phyloP scores from a whole-genome alignment of 768 basidiomycete species.

The Pleurotus tuber-regium region DNA sequence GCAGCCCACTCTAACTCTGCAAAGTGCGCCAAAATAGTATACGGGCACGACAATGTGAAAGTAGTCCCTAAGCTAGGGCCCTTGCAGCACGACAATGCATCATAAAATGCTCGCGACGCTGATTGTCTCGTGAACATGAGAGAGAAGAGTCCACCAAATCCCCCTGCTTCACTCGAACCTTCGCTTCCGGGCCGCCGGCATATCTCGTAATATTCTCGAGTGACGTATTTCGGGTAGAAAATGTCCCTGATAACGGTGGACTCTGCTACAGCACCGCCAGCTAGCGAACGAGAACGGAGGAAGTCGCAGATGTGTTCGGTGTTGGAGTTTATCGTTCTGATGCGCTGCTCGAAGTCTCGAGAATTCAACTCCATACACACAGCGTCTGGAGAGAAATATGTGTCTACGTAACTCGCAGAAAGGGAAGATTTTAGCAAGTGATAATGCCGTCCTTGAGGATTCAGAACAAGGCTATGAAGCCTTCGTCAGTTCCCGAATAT shows the following conservation, averaged over 20 bases:
- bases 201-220: slow-evolving; percentile 65
- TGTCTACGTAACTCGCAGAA: slow-evolving; percentile 68
- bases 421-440: slow-evolving; percentile 58
- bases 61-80: slow-evolving; percentile 93
- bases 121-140: slow-evolving; percentile 71
- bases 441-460: slow-evolving; percentile 76
- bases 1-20: slow-evolving; percentile 90
- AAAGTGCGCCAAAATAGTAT: slow-evolving; percentile 90
- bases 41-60: slow-evolving; percentile 94
- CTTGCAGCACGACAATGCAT: slow-evolving; percentile 79
- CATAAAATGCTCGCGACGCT: slow-evolving; percentile 80
- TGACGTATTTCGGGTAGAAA: slow-evolving; percentile 85
- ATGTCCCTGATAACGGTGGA: slow-evolving; percentile 71
- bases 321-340: slow-evolving; percentile 76
- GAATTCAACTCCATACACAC: slow-evolving; percentile 99
- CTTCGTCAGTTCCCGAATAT: neutral
- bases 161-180: slow-evolving; percentile 34
- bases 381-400: slow-evolving; percentile 88
- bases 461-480: slow-evolving; percentile 76
- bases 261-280: slow-evolving; percentile 35
- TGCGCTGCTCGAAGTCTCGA: slow-evolving; percentile 80
- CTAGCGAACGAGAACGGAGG: slow-evolving; percentile 57
- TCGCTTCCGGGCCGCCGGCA: slow-evolving; percentile 48
- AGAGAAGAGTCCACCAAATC: slow-evolving; percentile 87
- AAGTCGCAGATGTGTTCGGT: slow-evolving; percentile 81